Evolutionary conservation across 2,329 filamentous ascomycete genomes (phyloP).

Genomic region (Trichoderma afroharzianum): DNA sequence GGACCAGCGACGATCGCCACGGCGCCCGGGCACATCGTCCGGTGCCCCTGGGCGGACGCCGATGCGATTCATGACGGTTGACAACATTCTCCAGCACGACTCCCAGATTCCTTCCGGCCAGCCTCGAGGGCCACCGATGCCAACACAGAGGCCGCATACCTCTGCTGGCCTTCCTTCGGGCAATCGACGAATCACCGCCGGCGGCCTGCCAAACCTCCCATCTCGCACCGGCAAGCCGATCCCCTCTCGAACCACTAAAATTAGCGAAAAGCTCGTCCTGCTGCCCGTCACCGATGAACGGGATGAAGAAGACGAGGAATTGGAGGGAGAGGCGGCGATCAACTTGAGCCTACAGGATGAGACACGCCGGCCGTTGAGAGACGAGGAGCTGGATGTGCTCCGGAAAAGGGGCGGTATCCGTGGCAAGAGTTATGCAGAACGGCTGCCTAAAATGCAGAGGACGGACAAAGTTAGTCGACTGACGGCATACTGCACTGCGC

Average conservation of each 20-base stretch:
- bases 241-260: slow-evolving; percentile 85
- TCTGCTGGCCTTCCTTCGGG: slow-evolving; percentile 19
- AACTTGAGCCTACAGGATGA: slow-evolving; percentile 47
- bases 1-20: slow-evolving; percentile 30
- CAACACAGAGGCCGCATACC: slow-evolving; percentile 34
- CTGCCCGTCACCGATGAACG: slow-evolving; percentile 74
- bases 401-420: slow-evolving; percentile 58
- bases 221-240: slow-evolving; percentile 55
- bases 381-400: slow-evolving; percentile 65
- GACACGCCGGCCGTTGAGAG: slow-evolving; percentile 60
- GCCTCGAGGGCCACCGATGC: slow-evolving; percentile 65
- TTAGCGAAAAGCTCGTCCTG: slow-evolving; percentile 94
- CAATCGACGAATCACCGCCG: slow-evolving; percentile 30
- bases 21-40: slow-evolving; percentile 33
- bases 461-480: slow-evolving; percentile 84
- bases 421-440: slow-evolving; percentile 90
- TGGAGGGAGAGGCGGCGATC: slow-evolving; percentile 42
- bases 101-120: slow-evolving; percentile 95
- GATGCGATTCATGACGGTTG: slow-evolving; percentile 81
- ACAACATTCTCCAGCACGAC: slow-evolving; percentile 90
- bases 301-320: slow-evolving; percentile 57
- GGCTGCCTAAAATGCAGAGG: slow-evolving; percentile 81
- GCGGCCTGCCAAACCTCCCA: slow-evolving; percentile 39
- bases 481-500: slow-evolving; percentile 94
- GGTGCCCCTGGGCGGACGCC: slow-evolving; percentile 36